phyloP scores from a whole-genome alignment of 306 rosid genomes.

The cucumber (Cucumis sativus) region DNA sequence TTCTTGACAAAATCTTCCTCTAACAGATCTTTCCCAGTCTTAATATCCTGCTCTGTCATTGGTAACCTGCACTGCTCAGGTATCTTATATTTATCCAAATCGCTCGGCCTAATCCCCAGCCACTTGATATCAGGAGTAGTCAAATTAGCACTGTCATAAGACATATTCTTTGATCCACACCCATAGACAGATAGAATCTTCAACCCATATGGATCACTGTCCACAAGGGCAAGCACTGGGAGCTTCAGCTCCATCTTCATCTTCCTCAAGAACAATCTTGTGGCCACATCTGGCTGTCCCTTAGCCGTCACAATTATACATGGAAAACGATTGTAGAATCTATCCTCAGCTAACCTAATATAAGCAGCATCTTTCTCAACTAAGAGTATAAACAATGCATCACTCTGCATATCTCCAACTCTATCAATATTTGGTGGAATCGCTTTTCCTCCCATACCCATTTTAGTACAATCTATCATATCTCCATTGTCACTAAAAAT shows the following conservation, averaged over 20 bases:
- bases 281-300: constrained; percentile 89
- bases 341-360: constrained; percentile 82
- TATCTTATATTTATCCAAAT: constrained; percentile 84
- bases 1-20: constrained; percentile 96
- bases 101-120: constrained; percentile 86
- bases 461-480: constrained; percentile 86
- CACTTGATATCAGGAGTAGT: constrained; percentile 93
- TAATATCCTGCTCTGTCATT: constrained; percentile 91
- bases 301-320: constrained; percentile 70
- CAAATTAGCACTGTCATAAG: constrained; percentile 79
- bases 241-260: constrained; percentile 83
- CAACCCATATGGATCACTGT: constrained; percentile 86
- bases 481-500: constrained; percentile 91
- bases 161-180: constrained; percentile 91
- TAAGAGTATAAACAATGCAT: constrained; percentile 67
- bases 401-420: constrained; percentile 91
- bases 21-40: constrained; percentile 84
- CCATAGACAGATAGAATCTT: constrained; percentile 84
- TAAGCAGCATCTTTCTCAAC: constrained; percentile 96
- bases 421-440: constrained; percentile 84
- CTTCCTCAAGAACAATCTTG: constrained; percentile 77
- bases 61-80: constrained; percentile 90
- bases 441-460: constrained; percentile 96
- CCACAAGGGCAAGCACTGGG: constrained; percentile 80
- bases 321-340: constrained; percentile 77